These are phyloP conservation scores for Whalleya microplaca DNA, from an alignment of 2,329 filamentous ascomycete genomes.

Conservation along the genomic window DNA sequence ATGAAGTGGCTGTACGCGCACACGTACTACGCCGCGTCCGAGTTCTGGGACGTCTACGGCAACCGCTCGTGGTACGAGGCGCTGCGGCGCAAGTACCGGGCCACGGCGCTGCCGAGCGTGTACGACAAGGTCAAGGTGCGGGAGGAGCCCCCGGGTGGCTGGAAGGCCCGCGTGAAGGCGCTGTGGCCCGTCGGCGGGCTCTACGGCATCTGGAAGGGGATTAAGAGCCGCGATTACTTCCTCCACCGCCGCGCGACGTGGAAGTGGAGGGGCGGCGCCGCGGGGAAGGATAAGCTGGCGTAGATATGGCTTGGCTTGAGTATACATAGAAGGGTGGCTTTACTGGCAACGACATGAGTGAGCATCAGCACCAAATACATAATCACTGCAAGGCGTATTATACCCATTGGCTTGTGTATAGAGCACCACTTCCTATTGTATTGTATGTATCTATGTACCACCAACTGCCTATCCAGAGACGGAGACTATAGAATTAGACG, in stretches of 20 bases:
- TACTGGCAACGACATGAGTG: background rate
- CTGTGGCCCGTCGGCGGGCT: slow-evolving; percentile 61
- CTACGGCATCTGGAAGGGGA: slow-evolving; percentile 62
- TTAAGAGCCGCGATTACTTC: slow-evolving; percentile 59
- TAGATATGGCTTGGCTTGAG: slow-evolving; percentile 9
- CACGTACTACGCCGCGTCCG: slow-evolving; percentile 75
- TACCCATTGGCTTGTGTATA: too few species aligned
- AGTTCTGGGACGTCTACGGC: slow-evolving; percentile 70
- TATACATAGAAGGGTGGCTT: background rate
- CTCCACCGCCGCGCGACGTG: slow-evolving; percentile 57
- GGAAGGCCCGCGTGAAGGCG: slow-evolving; percentile 49
- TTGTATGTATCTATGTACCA: too few species aligned
- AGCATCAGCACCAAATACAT: too few species aligned
- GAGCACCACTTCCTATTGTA: too few species aligned
- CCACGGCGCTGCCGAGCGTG: slow-evolving; percentile 62
- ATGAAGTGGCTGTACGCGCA: slow-evolving; percentile 90
- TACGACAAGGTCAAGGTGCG: slow-evolving; percentile 72
- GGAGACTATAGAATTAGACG: too few species aligned
- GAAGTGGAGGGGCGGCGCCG: slow-evolving; percentile 50
- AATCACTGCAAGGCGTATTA: too few species aligned
- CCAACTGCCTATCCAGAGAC: too few species aligned
- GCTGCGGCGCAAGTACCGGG: slow-evolving; percentile 65
- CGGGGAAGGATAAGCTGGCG: slow-evolving; percentile 27
- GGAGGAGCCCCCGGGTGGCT: slow-evolving; percentile 45
- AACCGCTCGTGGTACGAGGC: slow-evolving; percentile 61